phyloP scores from a whole-genome alignment of 352 stramenopile species.

The Pythium phragmiticola region DNA sequence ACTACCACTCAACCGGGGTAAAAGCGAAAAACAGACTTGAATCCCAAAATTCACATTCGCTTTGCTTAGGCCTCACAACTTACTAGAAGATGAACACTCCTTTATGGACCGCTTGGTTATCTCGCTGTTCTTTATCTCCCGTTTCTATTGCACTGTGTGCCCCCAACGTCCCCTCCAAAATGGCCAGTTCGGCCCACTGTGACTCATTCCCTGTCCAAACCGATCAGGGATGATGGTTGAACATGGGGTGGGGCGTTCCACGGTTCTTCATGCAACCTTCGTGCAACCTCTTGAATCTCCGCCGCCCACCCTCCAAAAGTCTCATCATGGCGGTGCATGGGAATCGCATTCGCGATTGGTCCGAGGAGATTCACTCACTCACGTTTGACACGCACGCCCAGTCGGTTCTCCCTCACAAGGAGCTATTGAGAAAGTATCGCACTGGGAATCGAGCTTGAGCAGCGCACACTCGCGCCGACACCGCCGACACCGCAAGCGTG shows the following conservation, averaged over 20 bases:
- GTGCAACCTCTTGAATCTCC: constrained; percentile 22
- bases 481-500: neutral
- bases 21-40: too few relatives aligned
- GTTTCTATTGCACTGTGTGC: too few relatives aligned
- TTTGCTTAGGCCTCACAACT: too few relatives aligned
- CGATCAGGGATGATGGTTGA: constrained; percentile 35
- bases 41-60: too few relatives aligned
- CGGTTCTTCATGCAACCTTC: constrained; percentile 2
- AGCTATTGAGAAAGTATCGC: neutral
- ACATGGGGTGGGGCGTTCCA: constrained; percentile 14
- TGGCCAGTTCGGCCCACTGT: constrained; percentile 9
- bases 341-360: constrained; percentile 12
- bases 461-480: neutral
- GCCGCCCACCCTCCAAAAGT: neutral
- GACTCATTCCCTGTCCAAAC: neutral
- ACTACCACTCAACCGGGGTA: too few relatives aligned
- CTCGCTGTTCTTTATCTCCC: too few relatives aligned
- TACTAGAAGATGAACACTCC: too few relatives aligned
- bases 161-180: neutral
- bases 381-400: neutral
- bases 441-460: too few relatives aligned
- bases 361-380: constrained; percentile 3
- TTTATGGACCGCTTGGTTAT: too few relatives aligned
- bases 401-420: neutral
- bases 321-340: neutral